Evolutionary conservation across 441 rosid species (phyloP).

Genomic region (Pelargonium citronellum): DNA sequence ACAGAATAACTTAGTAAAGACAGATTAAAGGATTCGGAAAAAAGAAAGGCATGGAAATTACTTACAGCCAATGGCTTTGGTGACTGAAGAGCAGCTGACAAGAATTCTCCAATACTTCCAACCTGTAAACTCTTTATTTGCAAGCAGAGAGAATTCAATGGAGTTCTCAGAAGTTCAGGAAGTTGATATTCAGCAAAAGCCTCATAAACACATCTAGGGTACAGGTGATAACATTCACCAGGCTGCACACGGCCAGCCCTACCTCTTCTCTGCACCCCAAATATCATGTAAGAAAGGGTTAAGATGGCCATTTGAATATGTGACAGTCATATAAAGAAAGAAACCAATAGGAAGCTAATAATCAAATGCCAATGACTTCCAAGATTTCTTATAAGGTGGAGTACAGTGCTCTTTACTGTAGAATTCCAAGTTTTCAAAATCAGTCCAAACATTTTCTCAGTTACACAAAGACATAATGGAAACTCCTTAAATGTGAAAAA

Average conservation of each 20-base stretch:
- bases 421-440: conserved; percentile 2
- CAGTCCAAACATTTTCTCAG: conserved; percentile 11
- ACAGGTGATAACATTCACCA: conserved; percentile 91
- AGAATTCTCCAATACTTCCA: conserved; percentile 82
- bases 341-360: conserved; percentile 10
- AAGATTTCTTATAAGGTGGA: background rate
- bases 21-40: background rate
- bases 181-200: conserved; percentile 97
- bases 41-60: conserved; percentile 15
- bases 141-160: conserved; percentile 96
- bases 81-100: conserved; percentile 93
- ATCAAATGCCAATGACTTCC: conserved; percentile 9
- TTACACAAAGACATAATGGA: conserved; percentile 9
- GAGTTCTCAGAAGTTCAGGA: conserved; percentile 97
- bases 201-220: conserved; percentile 84
- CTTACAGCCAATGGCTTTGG: conserved; percentile 90
- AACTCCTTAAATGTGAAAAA: conserved; percentile 4
- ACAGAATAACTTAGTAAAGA: background rate
- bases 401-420: conserved; percentile 11
- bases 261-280: conserved; percentile 70
- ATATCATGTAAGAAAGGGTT: conserved; percentile 15
- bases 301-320: conserved; percentile 7
- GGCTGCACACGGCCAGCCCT: conserved; percentile 97
- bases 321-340: conserved; percentile 16
- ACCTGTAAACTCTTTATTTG: conserved; percentile 95